Conservation (phyloP, 2,329 filamentous ascomycete species). For the Aspergillus ochraceus region DNA sequence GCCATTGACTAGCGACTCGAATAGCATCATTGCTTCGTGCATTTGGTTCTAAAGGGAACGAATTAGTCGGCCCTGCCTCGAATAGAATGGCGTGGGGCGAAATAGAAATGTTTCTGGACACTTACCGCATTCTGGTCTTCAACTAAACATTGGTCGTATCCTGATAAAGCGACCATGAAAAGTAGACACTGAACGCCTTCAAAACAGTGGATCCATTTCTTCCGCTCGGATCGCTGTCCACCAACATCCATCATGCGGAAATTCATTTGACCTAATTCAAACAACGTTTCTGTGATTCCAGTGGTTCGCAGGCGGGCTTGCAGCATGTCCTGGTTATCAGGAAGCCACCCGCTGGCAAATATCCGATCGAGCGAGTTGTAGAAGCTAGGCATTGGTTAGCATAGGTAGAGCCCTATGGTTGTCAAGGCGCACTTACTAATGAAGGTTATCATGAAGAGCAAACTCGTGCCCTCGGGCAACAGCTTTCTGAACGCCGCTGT, state of each 20-base stretch:
- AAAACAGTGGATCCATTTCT: slow-evolving; percentile 98
- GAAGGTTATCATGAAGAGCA: slow-evolving; percentile 90
- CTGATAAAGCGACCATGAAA: slow-evolving; percentile 92
- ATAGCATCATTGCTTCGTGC: slow-evolving; percentile 84
- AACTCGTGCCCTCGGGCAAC: slow-evolving; percentile 95
- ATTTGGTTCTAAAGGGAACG: slow-evolving; percentile 73
- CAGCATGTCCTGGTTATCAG: slow-evolving; percentile 90
- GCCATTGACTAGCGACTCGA: slow-evolving; percentile 81
- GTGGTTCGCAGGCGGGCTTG: slow-evolving; percentile 88
- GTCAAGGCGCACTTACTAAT: slow-evolving; percentile 66
- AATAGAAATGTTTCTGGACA: slow-evolving; percentile 15
- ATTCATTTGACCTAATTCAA: slow-evolving; percentile 86
- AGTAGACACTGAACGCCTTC: slow-evolving; percentile 90
- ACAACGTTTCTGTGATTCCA: slow-evolving; percentile 92
- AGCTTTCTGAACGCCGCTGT: slow-evolving; percentile 80
- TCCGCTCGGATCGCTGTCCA: slow-evolving; percentile 86
- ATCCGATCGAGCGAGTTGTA: slow-evolving; percentile 75
- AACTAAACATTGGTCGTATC: slow-evolving; percentile 93
- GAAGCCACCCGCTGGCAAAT: slow-evolving; percentile 76
- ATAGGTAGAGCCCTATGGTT: slow-evolving; percentile 7
- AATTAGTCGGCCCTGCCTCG: slow-evolving; percentile 14
- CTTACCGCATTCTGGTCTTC: slow-evolving; percentile 94
- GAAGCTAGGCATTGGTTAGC: slow-evolving; percentile 60
- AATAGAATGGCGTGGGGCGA: background rate
- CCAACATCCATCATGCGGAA: slow-evolving; percentile 98